A percentile compares a stretch with the other conserved stretches of the same genome.
These are phyloP conservation scores for Fusarium coffeatum DNA, from an alignment of 2,329 filamentous ascomycete genomes.

Conservation along the genomic window DNA sequence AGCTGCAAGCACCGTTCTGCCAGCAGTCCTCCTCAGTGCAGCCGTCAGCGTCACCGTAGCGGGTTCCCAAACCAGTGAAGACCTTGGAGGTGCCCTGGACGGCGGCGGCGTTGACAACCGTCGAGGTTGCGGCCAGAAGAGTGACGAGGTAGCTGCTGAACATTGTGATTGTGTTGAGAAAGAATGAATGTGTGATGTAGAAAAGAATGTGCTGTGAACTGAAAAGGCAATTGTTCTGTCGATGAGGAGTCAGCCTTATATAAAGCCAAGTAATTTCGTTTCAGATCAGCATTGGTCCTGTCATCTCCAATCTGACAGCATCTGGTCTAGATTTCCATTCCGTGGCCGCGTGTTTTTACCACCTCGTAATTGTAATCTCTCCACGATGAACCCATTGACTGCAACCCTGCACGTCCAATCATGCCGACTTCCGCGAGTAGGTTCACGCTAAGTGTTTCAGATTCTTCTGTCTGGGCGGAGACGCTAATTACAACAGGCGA, in stretches of 20 bases:
- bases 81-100: not conserved
- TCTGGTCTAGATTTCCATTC: not conserved
- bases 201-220: constrained; percentile 13
- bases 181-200: not conserved
- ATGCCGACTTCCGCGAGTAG: not conserved
- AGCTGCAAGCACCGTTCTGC: constrained; percentile 22
- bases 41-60: constrained; percentile 9
- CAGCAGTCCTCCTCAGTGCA: constrained; percentile 19
- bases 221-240: not conserved
- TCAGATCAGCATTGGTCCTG: not conserved
- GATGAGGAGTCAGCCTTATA: not conserved
- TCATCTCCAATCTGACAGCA: not conserved
- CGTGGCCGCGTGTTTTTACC: not conserved
- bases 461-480: not conserved
- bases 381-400: not conserved
- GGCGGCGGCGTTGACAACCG: constrained; percentile 6
- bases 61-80: constrained; percentile 13
- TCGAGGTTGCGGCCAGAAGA: constrained; percentile 15
- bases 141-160: constrained; percentile 15
- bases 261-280: constrained; percentile 8
- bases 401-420: not conserved
- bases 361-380: not conserved
- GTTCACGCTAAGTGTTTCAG: constrained; percentile 1
- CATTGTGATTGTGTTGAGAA: not conserved
- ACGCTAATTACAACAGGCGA: not conserved